Base-by-base conservation (phyloP, 305 asterid species). In the Solanum hybrid region DNA sequence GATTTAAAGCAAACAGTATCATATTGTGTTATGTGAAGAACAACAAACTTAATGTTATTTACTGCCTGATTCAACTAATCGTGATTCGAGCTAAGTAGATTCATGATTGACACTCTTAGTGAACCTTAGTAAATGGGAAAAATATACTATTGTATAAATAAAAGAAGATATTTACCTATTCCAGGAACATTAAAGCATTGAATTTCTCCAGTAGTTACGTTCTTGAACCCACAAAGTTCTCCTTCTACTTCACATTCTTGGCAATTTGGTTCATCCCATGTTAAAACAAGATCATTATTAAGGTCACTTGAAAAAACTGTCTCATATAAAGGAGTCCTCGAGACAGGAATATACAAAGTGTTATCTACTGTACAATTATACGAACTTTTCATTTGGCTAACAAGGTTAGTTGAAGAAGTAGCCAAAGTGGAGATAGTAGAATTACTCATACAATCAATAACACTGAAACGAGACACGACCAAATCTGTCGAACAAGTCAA, bases 181-280 rank as follows among this genome's bases (percentile, higher is more conserved):
- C 75, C 39, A 33, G 89, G 92, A 90, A 80, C 27, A 27, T 90
- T 83, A 79, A 86, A 90, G 75, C 94, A 93, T 20, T 83, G 72
- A 88, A 90, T 89, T 70, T 90, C 88, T 51, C 41, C 78, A 57
- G 79, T 89, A 9, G 92, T 81, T 70, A 79, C 78, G 37, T 90
- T 90, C 22, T 86, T 87, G 70, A 79, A 89, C 20, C 93, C 93
- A 90, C 94, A 93, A 20, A 88, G 11, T 5, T 89, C 88, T 7
- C 90, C 90, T 7, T 68, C 68, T 51, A 87, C 93, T 78, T 91
- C 93, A 83, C 98, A 96, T 27, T 89, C 94, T 51, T 87, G 89
- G 76, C 98, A 95, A 29, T 90, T 89, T 0, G 98, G 99, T 13
- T 65, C 88, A 57, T 90, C 87, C 98, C 99, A 96, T 15, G 94